These are phyloP conservation scores for Dichotomocladium elegans DNA, from an alignment of 371 early-diverging fungal species.

Conservation along the genomic window DNA sequence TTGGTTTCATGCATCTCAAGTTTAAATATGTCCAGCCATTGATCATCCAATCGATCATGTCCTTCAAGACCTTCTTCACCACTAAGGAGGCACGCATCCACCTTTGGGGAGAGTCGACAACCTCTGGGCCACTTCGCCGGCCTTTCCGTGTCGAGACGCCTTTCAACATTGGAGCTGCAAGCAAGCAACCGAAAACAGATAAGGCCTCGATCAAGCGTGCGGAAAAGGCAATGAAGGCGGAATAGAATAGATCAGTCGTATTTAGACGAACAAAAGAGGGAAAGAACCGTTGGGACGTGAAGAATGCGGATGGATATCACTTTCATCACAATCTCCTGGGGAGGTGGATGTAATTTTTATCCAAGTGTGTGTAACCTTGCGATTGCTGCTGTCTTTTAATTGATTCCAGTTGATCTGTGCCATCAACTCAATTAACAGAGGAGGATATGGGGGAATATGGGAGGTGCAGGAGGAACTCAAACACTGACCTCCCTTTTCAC, in stretches of 20 bases:
- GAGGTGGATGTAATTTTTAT: too few species aligned
- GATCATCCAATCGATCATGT: constrained; percentile 21
- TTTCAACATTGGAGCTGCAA: constrained; percentile 37
- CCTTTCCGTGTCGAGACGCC: constrained; percentile 76
- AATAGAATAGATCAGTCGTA: constrained; percentile 22
- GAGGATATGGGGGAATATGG: too few species aligned
- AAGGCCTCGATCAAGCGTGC: constrained; percentile 51
- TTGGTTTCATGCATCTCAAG: constrained; percentile 76
- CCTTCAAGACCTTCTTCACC: constrained; percentile 18
- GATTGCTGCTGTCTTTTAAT: too few species aligned
- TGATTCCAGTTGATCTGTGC: too few species aligned
- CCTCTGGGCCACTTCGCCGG: constrained; percentile 69
- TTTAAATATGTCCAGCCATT: constrained; percentile 82
- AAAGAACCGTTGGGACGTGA: too few species aligned
- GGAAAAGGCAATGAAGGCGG: constrained; percentile 47
- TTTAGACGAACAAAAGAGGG: too few species aligned
- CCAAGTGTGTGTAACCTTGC: too few species aligned
- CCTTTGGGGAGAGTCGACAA: constrained; percentile 58
- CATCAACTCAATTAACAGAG: too few species aligned
- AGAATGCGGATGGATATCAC: too few species aligned
- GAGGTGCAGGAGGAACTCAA: too few species aligned
- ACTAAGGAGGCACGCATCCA: constrained; percentile 71
- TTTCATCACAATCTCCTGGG: too few species aligned
- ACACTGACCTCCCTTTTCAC: too few species aligned
- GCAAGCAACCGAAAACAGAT: constrained; percentile 42